These are phyloP conservation scores for Eruca vesicaria DNA, from an alignment of 441 rosid species.

Conservation along the genomic window DNA sequence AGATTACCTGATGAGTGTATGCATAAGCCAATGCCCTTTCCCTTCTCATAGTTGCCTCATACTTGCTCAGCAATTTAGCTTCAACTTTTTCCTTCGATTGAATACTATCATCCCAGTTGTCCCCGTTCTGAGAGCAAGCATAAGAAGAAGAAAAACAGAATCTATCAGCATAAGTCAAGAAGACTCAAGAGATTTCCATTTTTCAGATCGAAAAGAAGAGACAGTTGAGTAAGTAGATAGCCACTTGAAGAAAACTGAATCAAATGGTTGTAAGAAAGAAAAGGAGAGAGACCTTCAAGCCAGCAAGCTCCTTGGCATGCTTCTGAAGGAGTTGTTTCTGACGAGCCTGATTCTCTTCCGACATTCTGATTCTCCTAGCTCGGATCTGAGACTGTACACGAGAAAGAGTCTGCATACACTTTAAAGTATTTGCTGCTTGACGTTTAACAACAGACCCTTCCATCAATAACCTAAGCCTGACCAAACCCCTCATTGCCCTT, in stretches of 20 bases:
- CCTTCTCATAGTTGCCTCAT: conserved; percentile 65
- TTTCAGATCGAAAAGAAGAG: too few species aligned
- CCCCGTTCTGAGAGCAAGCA: conserved; percentile 47
- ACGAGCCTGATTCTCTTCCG: conserved; percentile 88
- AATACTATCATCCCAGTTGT: conserved; percentile 61
- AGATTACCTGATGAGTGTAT: conserved; percentile 65
- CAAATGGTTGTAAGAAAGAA: neutral
- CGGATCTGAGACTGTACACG: conserved; percentile 82
- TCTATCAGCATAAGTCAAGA: conserved; percentile 12
- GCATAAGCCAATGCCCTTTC: conserved; percentile 66
- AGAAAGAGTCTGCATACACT: conserved; percentile 83
- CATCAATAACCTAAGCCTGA: conserved; percentile 73
- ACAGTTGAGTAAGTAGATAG: too few species aligned
- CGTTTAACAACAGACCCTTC: conserved; percentile 82
- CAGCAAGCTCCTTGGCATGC: conserved; percentile 78
- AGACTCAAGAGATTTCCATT: too few species aligned
- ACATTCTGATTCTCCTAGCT: conserved; percentile 71
- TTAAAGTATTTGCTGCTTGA: conserved; percentile 71
- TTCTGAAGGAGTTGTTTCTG: conserved; percentile 83
- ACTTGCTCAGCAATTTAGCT: conserved; percentile 51
- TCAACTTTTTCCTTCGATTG: conserved; percentile 67
- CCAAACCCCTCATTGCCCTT: conserved; percentile 78
- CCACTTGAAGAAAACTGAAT: neutral
- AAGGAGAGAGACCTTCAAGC: conserved; percentile 44
- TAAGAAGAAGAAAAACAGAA: neutral